These are phyloP conservation scores for Penicillium sp. DNA, from an alignment of 2,329 filamentous ascomycete genomes.

Conservation along the genomic window DNA sequence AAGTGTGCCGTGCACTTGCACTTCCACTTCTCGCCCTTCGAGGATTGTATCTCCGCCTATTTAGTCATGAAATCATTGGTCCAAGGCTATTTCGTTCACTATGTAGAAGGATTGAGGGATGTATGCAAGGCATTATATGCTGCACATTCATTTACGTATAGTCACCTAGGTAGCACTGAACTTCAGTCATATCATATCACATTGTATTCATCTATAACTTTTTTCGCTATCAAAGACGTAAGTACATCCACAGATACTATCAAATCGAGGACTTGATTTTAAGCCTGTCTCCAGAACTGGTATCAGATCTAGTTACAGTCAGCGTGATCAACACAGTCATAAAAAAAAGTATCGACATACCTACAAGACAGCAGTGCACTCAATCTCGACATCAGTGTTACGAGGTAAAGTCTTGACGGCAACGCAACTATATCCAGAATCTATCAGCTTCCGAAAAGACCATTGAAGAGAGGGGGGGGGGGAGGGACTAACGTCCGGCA, in stretches of 20 bases:
- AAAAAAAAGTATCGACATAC: conserved; percentile 14
- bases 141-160: background rate
- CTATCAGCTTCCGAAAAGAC: background rate
- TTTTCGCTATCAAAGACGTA: background rate
- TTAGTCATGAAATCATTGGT: too few relatives aligned
- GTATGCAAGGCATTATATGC: too few relatives aligned
- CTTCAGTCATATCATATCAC: background rate
- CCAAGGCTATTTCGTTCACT: too few relatives aligned
- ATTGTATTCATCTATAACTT: conserved; percentile 3
- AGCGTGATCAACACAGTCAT: background rate
- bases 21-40: too few relatives aligned
- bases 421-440: conserved; percentile 54
- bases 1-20: too few relatives aligned
- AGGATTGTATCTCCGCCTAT: too few relatives aligned
- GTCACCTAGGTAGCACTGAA: background rate
- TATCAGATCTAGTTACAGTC: background rate
- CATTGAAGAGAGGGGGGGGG: background rate
- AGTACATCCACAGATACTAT: background rate
- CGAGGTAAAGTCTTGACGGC: conserved; percentile 86
- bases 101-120: too few relatives aligned
- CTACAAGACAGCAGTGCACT: conserved; percentile 72
- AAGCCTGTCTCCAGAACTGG: background rate
- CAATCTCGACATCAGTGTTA: conserved; percentile 83
- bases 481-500: conserved; percentile 25
- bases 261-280: background rate